Evolutionary conservation across 2,329 filamentous ascomycete species (phyloP), one percentile per base, ranked within the genome.

Genomic region (Aureobasidium zeae): DNA sequence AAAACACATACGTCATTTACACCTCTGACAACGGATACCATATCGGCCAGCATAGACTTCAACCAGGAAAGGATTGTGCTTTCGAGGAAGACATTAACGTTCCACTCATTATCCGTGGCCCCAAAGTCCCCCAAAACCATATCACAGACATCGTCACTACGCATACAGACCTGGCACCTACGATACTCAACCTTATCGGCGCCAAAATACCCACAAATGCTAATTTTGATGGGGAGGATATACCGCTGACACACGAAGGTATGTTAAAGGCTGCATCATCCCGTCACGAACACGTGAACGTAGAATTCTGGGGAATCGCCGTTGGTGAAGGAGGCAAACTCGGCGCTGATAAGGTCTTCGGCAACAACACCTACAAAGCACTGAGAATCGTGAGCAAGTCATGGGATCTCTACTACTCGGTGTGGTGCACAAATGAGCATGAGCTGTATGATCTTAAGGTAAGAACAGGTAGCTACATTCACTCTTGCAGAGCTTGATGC

Each of bases 341-440:
- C 10, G 46, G 48, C 3, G 43, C 55, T 10, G 51, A 54, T n/a
- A 3, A n/a, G 0, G 17, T 21, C 4, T 45, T 38, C n/a, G 34
- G 39, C n/a, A 59, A 58, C 39, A 48, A 48, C 35, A 58, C 56
- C 8, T 60, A 59, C 50, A 60, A 60, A 48, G 55, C 57, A 3
- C 42, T 60, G 2, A 51, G 57, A 5, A 25, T 60, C 2, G 48
- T 55, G 2, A 49, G 44, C 9, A 12, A 2, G 5, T 16, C 24
- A 11, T 82, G 82, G 53, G 75, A 72, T 52, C 56, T 83, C 4
- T 76, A 77, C 48, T 84, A 84, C 52, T 71, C 76, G 0, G 76
- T 82, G 0, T 84, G 79, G 79, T 84, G 81, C 54, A 80, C 63
- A 11, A 76, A 76, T 39, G 78, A 82, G 53, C 73, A 76, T 45